Evolutionary conservation across 352 stramenopile genomes (phyloP).

Genomic region (Globisporangium parvum): DNA sequence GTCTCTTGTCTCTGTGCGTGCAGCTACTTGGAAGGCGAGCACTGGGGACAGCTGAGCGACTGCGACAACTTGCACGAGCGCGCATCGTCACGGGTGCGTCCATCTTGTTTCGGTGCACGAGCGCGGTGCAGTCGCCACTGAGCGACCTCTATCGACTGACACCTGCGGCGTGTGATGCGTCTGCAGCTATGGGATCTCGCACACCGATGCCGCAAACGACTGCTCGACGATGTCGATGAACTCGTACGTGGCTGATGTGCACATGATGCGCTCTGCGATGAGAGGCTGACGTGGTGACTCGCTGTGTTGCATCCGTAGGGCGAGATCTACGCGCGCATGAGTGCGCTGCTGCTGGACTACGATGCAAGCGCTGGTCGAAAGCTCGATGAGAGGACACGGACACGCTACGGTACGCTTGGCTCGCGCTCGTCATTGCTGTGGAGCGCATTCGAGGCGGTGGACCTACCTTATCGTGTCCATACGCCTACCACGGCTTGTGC

Average conservation of each 20-base stretch:
- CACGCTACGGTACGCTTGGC: constrained; percentile 40
- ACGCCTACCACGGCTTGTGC: not conserved
- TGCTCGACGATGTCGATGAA: constrained; percentile 40
- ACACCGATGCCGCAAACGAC: constrained; percentile 49
- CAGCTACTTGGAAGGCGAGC: constrained; percentile 60
- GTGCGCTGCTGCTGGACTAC: constrained; percentile 21
- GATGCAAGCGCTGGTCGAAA: constrained; percentile 13
- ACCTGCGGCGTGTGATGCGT: not conserved
- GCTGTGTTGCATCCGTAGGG: constrained; percentile 13
- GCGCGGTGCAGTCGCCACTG: not conserved
- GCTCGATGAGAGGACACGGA: constrained; percentile 24
- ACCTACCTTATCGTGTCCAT: not conserved
- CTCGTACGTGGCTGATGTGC: constrained; percentile 25
- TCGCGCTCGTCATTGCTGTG: not conserved
- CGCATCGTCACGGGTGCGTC: constrained; percentile 41
- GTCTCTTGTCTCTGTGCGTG: not conserved
- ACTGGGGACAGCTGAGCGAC: constrained; percentile 55
- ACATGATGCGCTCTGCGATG: not conserved
- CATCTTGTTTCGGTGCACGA: constrained; percentile 1
- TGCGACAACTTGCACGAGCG: constrained; percentile 38
- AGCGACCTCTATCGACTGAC: not conserved
- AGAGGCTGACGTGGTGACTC: not conserved
- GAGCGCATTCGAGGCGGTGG: not conserved
- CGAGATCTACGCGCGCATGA: constrained; percentile 42
- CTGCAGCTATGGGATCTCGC: constrained; percentile 65